Evolutionary conservation across 2,329 filamentous ascomycete genomes (phyloP), one percentile per base, ranked within the genome.

Genomic region (Xenoacremonium recifei): DNA sequence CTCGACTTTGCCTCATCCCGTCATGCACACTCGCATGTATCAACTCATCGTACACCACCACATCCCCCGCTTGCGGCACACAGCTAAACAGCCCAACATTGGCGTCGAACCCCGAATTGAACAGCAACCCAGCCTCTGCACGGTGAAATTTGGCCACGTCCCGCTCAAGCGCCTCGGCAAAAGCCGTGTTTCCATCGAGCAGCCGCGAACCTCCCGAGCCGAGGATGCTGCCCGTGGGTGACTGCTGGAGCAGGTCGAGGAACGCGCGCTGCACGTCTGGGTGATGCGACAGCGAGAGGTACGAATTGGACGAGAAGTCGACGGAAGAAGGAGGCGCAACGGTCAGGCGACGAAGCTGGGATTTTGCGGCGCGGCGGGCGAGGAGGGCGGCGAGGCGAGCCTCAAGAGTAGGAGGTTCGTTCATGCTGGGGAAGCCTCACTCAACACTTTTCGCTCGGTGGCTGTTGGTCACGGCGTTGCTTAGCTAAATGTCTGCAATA

Each of bases 21-120:
- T 91, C 87, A 45, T 89, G 87, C 2, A 84, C 79, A 51, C 85
- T 90, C 0, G 88, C 88, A 53, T 92, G 88, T 12, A 92, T 81
- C 21, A 85, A 70, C 58, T 85, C 85, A 55, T 92, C 88, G 51
- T 87, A 85, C 0, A 93, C 60, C 17, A 93, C 72, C 2, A 76
- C 54, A 59, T 87, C 84, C 0, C 75, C 79, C 0, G 66, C 67
- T 48, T 81, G 80, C 1, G 82, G 80, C 2, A 82, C 67, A 40
- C 75, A 79, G 2, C 73, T 67, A n/a, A 85, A 75, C 2, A 86
- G 67, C 0, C 80, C 82, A 0, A 77, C 71, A 52, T 87, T 87
- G 13, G 82, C 84, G 48, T 85, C 82, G 42, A 78, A 84, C 0
- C 82, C 84, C 0, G 82, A 78, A 41, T 72, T 78, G 54, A 80